phyloP scores from a whole-genome alignment of 768 basidiomycete species.

The Gloeophyllum trabeum region DNA sequence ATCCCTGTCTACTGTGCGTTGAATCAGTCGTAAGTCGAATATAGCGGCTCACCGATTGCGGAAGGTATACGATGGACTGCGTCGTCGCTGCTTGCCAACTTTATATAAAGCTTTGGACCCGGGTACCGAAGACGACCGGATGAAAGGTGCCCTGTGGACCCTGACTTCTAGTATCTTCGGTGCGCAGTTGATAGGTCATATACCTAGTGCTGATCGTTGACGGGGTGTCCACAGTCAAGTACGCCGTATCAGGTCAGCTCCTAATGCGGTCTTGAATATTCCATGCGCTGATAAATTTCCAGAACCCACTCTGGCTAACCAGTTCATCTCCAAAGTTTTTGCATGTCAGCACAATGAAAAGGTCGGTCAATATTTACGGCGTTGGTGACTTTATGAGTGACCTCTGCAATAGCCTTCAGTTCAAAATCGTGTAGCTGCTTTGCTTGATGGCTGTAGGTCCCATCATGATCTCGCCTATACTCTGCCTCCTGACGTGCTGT shows the following conservation, averaged over 20 bases:
- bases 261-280: no score
- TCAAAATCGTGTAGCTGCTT: conserved; percentile 54
- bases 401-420: conserved; percentile 47
- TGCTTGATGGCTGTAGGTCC: conserved; percentile 49
- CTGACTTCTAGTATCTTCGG: conserved; percentile 57
- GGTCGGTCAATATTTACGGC: conserved; percentile 20
- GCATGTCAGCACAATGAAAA: conserved; percentile 79
- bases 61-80: conserved; percentile 60
- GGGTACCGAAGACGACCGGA: conserved; percentile 76
- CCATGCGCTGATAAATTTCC: no score
- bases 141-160: conserved; percentile 86
- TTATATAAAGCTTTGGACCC: conserved; percentile 49
- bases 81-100: conserved; percentile 47
- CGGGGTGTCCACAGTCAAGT: conserved; percentile 20
- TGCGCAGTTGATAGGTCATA: conserved; percentile 10
- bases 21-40: not conserved
- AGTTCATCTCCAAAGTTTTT: conserved; percentile 52
- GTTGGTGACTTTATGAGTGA: not conserved
- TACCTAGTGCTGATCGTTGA: not conserved
- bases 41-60: conserved; percentile 1
- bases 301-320: conserved; percentile 56
- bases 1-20: conserved; percentile 33
- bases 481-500: conserved; percentile 12
- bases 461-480: no score
- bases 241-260: conserved; percentile 28